Conservation (phyloP, 371 early-diverging fungal species). For the Lichtheimia ornata region DNA sequence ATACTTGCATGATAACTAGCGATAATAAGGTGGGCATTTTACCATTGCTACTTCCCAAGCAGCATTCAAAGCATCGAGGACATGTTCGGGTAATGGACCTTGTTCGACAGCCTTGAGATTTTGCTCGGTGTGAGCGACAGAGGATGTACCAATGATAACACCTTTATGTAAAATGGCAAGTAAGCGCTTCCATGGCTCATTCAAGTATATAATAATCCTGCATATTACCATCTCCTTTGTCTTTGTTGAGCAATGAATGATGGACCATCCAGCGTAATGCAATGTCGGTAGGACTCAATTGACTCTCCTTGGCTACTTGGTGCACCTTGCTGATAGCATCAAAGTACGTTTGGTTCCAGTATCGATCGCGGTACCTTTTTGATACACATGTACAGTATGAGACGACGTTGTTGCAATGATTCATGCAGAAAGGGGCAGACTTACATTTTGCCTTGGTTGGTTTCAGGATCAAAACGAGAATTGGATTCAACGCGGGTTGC, state of each 20-base stretch:
- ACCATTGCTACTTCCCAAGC: constrained; percentile 49
- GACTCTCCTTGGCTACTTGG: constrained; percentile 33
- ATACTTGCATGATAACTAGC: constrained; percentile 9
- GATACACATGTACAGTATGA: background rate
- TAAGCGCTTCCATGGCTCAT: background rate
- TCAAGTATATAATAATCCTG: background rate
- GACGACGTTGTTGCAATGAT: too few relatives aligned
- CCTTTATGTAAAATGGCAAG: constrained; percentile 26
- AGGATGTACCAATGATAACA: constrained; percentile 65
- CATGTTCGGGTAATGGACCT: constrained; percentile 55
- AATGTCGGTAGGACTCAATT: constrained; percentile 44
- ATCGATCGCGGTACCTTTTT: constrained; percentile 53
- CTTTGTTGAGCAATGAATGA: constrained; percentile 55
- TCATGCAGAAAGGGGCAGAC: background rate
- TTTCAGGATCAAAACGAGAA: constrained; percentile 55
- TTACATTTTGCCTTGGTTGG: constrained; percentile 45
- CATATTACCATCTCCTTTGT: constrained; percentile 49
- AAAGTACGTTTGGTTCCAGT: constrained; percentile 62
- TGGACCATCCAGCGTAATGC: constrained; percentile 66
- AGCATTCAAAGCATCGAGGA: constrained; percentile 53
- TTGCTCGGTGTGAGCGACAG: constrained; percentile 44
- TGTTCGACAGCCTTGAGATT: constrained; percentile 51
- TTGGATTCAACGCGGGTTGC: constrained; percentile 40
- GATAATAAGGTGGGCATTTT: constrained; percentile 48
- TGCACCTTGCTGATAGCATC: constrained; percentile 48